Evolutionary conservation across 805 yeast species (phyloP).

Genomic region (Wickerhamomyces rabaulensis): DNA sequence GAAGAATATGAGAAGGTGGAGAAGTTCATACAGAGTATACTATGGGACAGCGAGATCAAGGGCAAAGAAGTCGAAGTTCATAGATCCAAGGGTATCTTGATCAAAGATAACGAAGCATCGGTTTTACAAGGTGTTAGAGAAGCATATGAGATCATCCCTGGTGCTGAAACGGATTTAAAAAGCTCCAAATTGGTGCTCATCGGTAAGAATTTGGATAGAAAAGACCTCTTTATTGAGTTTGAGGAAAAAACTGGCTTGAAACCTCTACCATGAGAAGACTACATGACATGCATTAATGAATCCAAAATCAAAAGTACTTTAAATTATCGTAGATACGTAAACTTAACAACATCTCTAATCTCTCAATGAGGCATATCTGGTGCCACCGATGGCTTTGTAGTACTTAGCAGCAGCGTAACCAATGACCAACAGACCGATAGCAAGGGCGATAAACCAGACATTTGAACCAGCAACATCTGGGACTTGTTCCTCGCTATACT

Average conservation of each 20-base stretch:
- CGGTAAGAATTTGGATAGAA: conserved; percentile 53
- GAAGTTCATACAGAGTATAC: conserved; percentile 56
- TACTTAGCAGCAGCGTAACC: conserved; percentile 16
- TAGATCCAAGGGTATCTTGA: conserved; percentile 72
- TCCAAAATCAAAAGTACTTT: neutral
- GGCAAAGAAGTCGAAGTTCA: conserved; percentile 60
- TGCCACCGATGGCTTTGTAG: conserved; percentile 1
- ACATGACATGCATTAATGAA: neutral
- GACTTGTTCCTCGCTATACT: conserved; percentile 14
- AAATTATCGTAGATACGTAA: too few species aligned
- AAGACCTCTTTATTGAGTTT: conserved; percentile 31
- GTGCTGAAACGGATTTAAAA: conserved; percentile 30
- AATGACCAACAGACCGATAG: conserved; percentile 12
- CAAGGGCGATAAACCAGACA: conserved; percentile 13
- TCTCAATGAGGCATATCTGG: conserved; percentile 24
- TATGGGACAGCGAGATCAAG: conserved; percentile 64
- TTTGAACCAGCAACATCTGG: conserved; percentile 8
- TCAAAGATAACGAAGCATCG: conserved; percentile 27
- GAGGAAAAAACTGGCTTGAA: conserved; percentile 13
- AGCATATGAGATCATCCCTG: conserved; percentile 73
- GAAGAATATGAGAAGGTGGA: conserved; percentile 46
- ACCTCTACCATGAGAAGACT: neutral
- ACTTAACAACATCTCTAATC: conserved; percentile 8
- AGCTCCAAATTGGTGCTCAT: conserved; percentile 65
- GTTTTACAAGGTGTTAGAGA: conserved; percentile 86